Evolutionary conservation across 2,329 filamentous ascomycete species (phyloP), one percentile per base, ranked within the genome.

Genomic region (Talaromyces funiculosus): DNA sequence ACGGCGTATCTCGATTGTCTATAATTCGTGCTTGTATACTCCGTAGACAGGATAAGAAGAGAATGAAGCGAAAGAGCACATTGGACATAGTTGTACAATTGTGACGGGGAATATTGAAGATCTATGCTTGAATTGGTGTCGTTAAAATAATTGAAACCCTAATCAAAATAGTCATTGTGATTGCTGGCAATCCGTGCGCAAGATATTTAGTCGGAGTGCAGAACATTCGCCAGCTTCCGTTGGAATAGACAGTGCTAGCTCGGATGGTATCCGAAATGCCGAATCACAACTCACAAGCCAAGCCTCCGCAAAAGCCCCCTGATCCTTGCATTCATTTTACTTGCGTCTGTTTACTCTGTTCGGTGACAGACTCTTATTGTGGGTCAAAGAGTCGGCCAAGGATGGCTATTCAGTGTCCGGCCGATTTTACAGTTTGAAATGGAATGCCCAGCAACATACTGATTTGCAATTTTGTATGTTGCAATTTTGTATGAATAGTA

Each of bases 221-320:
- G 53, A 22, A 42, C 37, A 35, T n/a, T 18, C 40, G 12, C 10
- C 14, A 12, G 26, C 16, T n/a, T n/a, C 37, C 22, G 8, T 35
- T 14, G 20, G 1, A 47, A 47, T 16, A 57, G 31, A 42, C n/a
- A 57, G 40, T n/a, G 29, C 31, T 26, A 38, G 2, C 16, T 38
- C 55, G 55, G 55, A 57, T 57, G 9, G 29, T 47, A 57, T 49
- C 55, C 55, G n/a, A n/a, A n/a, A n/a, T n/a, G n/a, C n/a, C n/a
- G 55, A 38, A 33, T 14, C 3, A 35, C 29, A 35, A 33, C 29
- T 14, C 8, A 3, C 47, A 51, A 51, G 29, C 47, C n/a, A 51
- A 51, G 47, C 14, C 18, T 35, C 47, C 10, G 29, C 47, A 35
- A 20, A 18, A 51, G 3, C 45, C 45, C 45, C 45, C 29, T 35